Evolutionary conservation across 768 basidiomycete species (phyloP).

Genomic region (Leucosporidium creatinivorum): DNA sequence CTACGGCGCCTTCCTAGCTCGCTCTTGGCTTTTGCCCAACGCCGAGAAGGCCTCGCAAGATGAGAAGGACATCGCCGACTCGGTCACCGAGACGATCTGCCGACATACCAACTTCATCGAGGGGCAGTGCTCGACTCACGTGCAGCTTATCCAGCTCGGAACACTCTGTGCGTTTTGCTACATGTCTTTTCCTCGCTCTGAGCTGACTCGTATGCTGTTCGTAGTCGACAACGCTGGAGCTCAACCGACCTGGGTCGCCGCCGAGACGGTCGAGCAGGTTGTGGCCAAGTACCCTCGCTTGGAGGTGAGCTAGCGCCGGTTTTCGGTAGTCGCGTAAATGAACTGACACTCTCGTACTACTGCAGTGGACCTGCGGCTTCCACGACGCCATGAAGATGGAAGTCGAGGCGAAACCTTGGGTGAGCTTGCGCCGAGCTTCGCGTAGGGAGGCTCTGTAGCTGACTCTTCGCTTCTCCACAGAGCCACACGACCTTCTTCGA

Average conservation of each 20-base stretch:
- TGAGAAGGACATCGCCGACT: constrained; percentile 48
- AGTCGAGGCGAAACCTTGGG: constrained; percentile 13
- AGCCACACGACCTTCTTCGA: constrained; percentile 8
- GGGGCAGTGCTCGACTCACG: constrained; percentile 51
- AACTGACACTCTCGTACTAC: no score
- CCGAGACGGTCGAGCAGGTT: not conserved
- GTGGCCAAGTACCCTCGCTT: not conserved
- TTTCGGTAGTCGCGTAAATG: no score
- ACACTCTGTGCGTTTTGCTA: constrained; percentile 37
- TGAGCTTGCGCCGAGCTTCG: not conserved
- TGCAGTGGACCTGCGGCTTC: constrained; percentile 5
- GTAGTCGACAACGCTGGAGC: constrained; percentile 9
- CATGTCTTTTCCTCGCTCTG: not conserved
- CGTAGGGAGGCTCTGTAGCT: not conserved
- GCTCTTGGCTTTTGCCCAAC: constrained; percentile 45
- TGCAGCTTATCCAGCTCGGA: constrained; percentile 50
- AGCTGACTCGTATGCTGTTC: not conserved
- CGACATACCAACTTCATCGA: constrained; percentile 37
- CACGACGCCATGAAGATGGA: constrained; percentile 12
- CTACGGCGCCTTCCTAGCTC: constrained; percentile 52
- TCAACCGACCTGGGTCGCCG: not conserved
- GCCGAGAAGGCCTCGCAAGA: constrained; percentile 41
- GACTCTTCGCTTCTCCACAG: not conserved
- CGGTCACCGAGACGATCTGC: constrained; percentile 50
- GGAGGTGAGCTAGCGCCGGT: no score